Evolutionary conservation across 257 asterid genomes (phyloP).

Genomic region (Solanum dulcamara): DNA sequence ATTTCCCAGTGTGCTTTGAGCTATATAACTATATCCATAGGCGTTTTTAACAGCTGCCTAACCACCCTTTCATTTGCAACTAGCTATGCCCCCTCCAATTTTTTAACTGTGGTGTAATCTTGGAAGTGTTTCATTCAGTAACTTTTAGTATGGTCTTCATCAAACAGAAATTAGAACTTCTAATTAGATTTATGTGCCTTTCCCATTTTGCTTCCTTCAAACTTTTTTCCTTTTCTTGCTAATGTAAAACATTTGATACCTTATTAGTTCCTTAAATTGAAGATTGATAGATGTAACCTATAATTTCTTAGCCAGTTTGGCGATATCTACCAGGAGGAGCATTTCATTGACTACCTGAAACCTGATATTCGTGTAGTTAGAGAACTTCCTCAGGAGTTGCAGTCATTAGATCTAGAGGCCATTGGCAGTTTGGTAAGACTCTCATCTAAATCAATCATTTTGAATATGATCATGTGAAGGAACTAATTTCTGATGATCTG

Average conservation of each 20-base stretch:
- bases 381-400: slow-evolving; percentile 76
- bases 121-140: neutral
- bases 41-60: neutral
- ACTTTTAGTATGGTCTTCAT: neutral
- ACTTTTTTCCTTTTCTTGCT: neutral
- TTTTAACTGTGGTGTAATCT: neutral
- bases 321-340: slow-evolving; percentile 92
- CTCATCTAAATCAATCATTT: neutral
- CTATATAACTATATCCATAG: neutral
- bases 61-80: neutral
- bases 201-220: neutral
- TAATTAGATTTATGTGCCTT: neutral
- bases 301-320: slow-evolving; percentile 90
- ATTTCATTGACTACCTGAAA: slow-evolving; percentile 81
- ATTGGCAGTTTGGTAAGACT: slow-evolving; percentile 84
- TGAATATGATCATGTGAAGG: neutral
- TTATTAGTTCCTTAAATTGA: slow-evolving; percentile 10
- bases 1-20: neutral
- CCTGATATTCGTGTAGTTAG: slow-evolving; percentile 71
- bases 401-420: slow-evolving; percentile 86
- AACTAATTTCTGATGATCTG: neutral
- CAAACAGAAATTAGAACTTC: neutral
- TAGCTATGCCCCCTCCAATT: neutral
- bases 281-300: slow-evolving; percentile 32
- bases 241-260: neutral